A percentile compares a stretch with the other conserved stretches of the same genome.
Evolutionary conservation across 805 yeast genomes (phyloP).

Genomic region (Candida andamanensis): DNA sequence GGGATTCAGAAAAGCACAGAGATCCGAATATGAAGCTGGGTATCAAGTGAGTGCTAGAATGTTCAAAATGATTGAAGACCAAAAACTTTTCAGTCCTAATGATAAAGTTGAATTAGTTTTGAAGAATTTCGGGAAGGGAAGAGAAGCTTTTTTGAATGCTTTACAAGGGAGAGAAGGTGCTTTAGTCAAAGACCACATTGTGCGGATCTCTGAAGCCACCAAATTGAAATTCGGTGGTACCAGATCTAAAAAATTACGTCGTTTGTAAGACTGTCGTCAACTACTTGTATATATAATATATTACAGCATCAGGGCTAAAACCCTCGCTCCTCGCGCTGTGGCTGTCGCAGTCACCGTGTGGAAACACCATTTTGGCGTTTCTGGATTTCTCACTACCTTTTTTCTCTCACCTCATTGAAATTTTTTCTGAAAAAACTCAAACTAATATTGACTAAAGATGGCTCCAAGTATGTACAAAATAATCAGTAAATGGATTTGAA

Average conservation of each 20-base stretch:
- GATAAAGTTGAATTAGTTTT: conserved; percentile 71
- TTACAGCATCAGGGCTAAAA: conserved; percentile 4
- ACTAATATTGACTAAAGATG: conserved; percentile 14
- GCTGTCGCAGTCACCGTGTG: conserved; percentile 1
- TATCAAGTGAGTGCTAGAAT: conserved; percentile 76
- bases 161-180: conserved; percentile 86
- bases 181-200: conserved; percentile 57
- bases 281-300: not conserved
- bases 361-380: not conserved
- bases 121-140: conserved; percentile 82
- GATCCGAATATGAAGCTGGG: conserved; percentile 91
- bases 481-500: not conserved
- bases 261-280: conserved; percentile 40
- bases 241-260: conserved; percentile 75
- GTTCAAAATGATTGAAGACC: conserved; percentile 67
- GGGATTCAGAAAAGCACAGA: conserved; percentile 84
- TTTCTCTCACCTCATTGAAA: too few species aligned
- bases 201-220: conserved; percentile 73
- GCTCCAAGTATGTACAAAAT: conserved; percentile 19
- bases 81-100: conserved; percentile 43
- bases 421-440: too few species aligned
- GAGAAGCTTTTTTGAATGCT: conserved; percentile 81
- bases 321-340: conserved; percentile 3
- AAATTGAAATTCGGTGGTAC: conserved; percentile 89
- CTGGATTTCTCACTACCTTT: not conserved